Conservation (phyloP, 2,329 filamentous ascomycete species). For the Sclerotinia trifoliorum region DNA sequence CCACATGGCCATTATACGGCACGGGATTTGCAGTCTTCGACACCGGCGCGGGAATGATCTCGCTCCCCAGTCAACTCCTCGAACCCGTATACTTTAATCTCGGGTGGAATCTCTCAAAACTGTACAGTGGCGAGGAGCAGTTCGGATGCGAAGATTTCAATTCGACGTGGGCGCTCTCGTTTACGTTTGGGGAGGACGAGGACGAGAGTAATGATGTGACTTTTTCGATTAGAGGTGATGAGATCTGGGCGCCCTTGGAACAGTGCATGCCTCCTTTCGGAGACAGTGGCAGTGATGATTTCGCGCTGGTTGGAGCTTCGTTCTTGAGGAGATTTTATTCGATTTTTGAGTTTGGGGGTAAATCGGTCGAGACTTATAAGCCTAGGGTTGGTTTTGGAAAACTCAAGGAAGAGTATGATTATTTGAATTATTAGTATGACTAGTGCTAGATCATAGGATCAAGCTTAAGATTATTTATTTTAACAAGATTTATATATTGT, state of each 20-base stretch:
- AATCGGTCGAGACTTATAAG: neutral
- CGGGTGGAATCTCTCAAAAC: conserved; percentile 1
- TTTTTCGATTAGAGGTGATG: conserved; percentile 1
- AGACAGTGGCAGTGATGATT: neutral
- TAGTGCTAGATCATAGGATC: neutral
- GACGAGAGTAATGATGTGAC: neutral
- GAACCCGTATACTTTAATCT: conserved; percentile 1
- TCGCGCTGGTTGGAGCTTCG: neutral
- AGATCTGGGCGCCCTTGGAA: neutral
- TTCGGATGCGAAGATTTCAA: conserved; percentile 5
- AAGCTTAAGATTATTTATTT: too few relatives aligned
- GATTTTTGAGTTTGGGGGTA: conserved; percentile 10
- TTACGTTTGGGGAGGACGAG: neutral
- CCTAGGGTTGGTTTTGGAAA: neutral
- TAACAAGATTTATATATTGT: neutral
- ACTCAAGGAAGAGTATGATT: conserved; percentile 15
- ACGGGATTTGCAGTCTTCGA: conserved; percentile 3
- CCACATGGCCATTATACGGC: neutral
- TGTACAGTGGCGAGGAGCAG: neutral
- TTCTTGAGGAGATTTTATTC: conserved; percentile 9
- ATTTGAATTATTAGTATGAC: neutral
- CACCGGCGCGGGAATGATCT: conserved; percentile 14
- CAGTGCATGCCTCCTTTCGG: conserved; percentile 10
- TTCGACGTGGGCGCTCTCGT: conserved; percentile 9
- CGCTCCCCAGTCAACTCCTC: neutral